Percentiles rank a stretch among this genome's conserved stretches.
Conservation (phyloP, 768 basidiomycete genomes). For the Suillus variegatus region DNA sequence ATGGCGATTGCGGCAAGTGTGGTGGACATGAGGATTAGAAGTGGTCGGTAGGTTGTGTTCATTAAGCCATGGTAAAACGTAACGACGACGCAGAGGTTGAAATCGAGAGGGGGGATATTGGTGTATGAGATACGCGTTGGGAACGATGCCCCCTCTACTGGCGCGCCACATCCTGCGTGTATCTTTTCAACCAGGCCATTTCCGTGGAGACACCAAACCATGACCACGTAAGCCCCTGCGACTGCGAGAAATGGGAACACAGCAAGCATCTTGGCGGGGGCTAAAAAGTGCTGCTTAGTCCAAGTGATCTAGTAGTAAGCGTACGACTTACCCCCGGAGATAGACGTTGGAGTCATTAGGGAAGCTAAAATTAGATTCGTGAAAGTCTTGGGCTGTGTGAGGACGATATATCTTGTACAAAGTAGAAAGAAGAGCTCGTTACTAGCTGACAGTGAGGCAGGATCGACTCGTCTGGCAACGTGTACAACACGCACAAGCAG, state of each 20-base stretch:
- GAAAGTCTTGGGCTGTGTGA: not conserved
- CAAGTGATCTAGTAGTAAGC: not conserved
- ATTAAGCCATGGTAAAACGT: constrained; percentile 41
- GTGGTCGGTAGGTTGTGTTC: constrained; percentile 4
- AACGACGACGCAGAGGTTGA: constrained; percentile 41
- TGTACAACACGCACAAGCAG: no score
- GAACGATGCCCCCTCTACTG: not conserved
- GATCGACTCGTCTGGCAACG: not conserved
- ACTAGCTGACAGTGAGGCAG: not conserved
- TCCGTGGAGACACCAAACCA: not conserved
- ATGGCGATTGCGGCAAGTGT: constrained; percentile 25
- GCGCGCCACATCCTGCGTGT: constrained; percentile 31
- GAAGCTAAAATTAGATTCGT: not conserved
- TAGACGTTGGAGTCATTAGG: not conserved
- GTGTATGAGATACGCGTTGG: constrained; percentile 43
- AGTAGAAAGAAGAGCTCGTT: not conserved
- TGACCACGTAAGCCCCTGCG: not conserved
- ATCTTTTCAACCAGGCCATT: constrained; percentile 16
- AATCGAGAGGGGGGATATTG: constrained; percentile 35
- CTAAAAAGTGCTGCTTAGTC: constrained; percentile 5
- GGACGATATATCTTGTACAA: not conserved
- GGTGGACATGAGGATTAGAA: constrained; percentile 3
- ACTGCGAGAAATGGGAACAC: constrained; percentile 6
- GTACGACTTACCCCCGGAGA: not conserved
- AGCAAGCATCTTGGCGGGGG: not conserved